These are phyloP conservation scores for Aspergillus cejpii DNA, from an alignment of 2,329 filamentous ascomycete species.

Conservation along the genomic window DNA sequence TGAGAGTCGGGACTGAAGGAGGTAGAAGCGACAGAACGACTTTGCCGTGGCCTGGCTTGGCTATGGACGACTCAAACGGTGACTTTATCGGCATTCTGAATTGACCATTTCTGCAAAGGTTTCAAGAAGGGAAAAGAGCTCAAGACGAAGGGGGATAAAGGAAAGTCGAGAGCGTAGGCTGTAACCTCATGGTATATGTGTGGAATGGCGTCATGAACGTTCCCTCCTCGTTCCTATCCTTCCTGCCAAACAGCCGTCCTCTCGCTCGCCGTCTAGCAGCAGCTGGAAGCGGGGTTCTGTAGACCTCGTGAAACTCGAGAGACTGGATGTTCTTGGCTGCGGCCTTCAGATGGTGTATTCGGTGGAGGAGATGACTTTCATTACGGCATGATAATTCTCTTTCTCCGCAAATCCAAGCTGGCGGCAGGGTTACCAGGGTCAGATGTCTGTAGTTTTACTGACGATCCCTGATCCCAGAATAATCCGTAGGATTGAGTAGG, in stretches of 20 bases:
- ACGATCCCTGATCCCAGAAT: background rate
- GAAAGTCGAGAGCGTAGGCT: slow-evolving; percentile 3
- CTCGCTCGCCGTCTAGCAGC: no score
- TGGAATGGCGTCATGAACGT: slow-evolving; percentile 11
- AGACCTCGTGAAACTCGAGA: slow-evolving; percentile 7
- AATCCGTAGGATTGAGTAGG: background rate
- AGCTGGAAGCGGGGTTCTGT: slow-evolving; percentile 13
- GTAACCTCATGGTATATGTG: slow-evolving; percentile 8
- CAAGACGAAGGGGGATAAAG: slow-evolving; percentile 2
- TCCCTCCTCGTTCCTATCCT: slow-evolving; percentile 8
- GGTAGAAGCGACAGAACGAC: slow-evolving; percentile 69
- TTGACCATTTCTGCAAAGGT: slow-evolving; percentile 14
- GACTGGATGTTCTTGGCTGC: slow-evolving; percentile 10
- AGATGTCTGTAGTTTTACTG: background rate
- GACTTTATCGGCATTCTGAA: slow-evolving; percentile 44
- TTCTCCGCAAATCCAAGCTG: slow-evolving; percentile 12
- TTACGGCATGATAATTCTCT: slow-evolving; percentile 18
- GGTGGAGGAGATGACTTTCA: slow-evolving; percentile 16
- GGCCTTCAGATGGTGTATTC: slow-evolving; percentile 1
- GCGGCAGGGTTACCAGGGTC: slow-evolving; percentile 1
- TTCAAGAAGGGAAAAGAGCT: background rate
- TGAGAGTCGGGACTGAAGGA: slow-evolving; percentile 62
- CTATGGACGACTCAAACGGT: slow-evolving; percentile 70
- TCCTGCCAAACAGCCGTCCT: slow-evolving; percentile 9
- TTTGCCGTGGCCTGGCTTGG: slow-evolving; percentile 67